A percentile compares a stretch with the other conserved stretches of the same genome.
phyloP scores from a whole-genome alignment of 768 basidiomycete species.

The Hebeloma cylindrosporum region DNA sequence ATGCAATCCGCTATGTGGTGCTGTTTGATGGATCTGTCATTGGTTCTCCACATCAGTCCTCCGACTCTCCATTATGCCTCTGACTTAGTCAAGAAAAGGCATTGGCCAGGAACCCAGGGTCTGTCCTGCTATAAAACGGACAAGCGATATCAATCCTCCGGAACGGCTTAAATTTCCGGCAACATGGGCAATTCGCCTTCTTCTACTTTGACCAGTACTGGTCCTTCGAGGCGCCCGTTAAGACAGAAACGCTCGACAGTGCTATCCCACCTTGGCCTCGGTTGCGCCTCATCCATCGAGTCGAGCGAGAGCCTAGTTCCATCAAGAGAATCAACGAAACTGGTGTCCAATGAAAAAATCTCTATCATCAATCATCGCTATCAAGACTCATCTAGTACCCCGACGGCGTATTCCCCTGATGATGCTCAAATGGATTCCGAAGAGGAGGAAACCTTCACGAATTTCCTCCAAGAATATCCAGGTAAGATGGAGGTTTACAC shows the following conservation, averaged over 20 bases:
- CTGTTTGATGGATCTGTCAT: slow-evolving; percentile 27
- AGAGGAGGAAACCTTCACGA: slow-evolving; percentile 43
- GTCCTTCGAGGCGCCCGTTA: slow-evolving; percentile 24
- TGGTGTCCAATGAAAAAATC: slow-evolving; percentile 31
- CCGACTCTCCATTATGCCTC: slow-evolving; percentile 16
- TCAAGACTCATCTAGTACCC: slow-evolving; percentile 20
- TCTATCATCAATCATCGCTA: slow-evolving; percentile 22
- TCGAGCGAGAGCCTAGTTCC: slow-evolving; percentile 35
- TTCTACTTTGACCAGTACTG: slow-evolving; percentile 17
- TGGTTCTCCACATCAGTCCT: slow-evolving; percentile 11
- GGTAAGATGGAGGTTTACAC: slow-evolving; percentile 23
- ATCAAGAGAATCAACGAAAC: slow-evolving; percentile 40
- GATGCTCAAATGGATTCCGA: slow-evolving; percentile 28
- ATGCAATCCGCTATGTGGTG: slow-evolving; percentile 28
- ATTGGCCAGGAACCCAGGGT: slow-evolving; percentile 20
- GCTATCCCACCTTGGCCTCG: slow-evolving; percentile 40
- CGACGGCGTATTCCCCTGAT: slow-evolving; percentile 28
- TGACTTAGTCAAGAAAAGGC: slow-evolving; percentile 15
- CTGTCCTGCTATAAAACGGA: slow-evolving; percentile 20
- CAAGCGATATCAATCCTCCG: slow-evolving; percentile 9
- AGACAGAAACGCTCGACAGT: slow-evolving; percentile 34
- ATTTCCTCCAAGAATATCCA: slow-evolving; percentile 47
- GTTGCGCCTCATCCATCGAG: slow-evolving; percentile 37
- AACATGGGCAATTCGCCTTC: slow-evolving; percentile 33
- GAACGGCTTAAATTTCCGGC: slow-evolving; percentile 9